Evolutionary conservation across 192 early-diverging fungal species (phyloP), one percentile per base, ranked within the genome.

Genomic region (Diversispora epigaea): DNA sequence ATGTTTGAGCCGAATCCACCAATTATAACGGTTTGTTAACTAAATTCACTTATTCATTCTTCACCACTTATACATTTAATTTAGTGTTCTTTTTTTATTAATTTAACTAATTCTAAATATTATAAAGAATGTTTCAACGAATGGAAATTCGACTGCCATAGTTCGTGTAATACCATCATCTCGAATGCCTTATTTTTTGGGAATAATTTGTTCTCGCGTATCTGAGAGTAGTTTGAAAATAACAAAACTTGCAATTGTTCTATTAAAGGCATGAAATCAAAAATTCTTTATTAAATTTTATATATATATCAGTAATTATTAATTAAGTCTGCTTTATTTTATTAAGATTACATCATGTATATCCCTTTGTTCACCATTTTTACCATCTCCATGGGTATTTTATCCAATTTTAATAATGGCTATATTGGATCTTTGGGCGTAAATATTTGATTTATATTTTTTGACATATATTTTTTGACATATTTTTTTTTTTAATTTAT

Each of bases 361-460:
- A 49, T 75, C 73, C 41, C 77, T 70, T 11, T 83, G 82, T 63
- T 61, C 77, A 8, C 84, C 84, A 19, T 84, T 79, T 64, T 61
- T 76, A 45, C 65, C 79, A 22, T 55, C 45, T 43, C 46, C 77
- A 1, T 54, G 25, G 43, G 61, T 76, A 19, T 41, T 84, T 15
- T 85, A 82, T 52, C 78, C 82, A 3, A 40, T 80, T 6, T 43
- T 84, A 17, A 32, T 79, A 11, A 68, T 85, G n/a, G 84, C 82
- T 2, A 44, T 76, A 9, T 43, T 83, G 9, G 84, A 84, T 43
- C 73, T 85, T 32, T 81, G 71, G 66, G 66, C 57, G 70, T 84
- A 81, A 79, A 73, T 70, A 10, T 66, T 66, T 25, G 32, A 40
- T 65, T 32, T 32, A 32, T 32, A 32, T 32, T 32, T 32, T 32